Evolutionary conservation across 176 grass and related monocot species (phyloP), one percentile per base, ranked within the genome.

Genomic region (Areca catechu): DNA sequence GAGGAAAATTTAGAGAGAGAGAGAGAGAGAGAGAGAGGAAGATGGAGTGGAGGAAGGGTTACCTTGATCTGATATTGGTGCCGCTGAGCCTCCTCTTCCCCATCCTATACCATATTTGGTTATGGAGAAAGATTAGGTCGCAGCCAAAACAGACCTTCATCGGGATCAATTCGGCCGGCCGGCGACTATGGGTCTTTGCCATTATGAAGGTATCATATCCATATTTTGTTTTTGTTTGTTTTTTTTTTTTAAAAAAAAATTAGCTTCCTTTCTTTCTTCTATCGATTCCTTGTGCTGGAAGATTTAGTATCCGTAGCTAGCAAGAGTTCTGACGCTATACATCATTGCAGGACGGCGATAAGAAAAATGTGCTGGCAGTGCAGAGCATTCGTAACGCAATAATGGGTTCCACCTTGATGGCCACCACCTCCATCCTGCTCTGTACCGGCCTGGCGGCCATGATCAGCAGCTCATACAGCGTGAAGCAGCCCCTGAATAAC

Each of bases 361-460:
- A 92, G 84, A 85, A 98, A 47, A 89, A 67, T 24, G 83, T 98
- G 49, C 60, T 87, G 50, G 93, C 86, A 23, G 93, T 98, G 77
- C 93, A 98, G 66, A 88, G 84, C 10, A 19, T 98, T 4, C 75
- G 93, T 28, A 98, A 98, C 62, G 81, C 83, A 15, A 88, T 98
- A 71, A 98, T 98, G 93, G 93, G 93, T 3, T 85, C 83, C 7
- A 92, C 84, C 50, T 81, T 98, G 65, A 88, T 98, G 93, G 93
- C 69, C 15, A 98, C 93, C 17, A 88, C 93, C 15, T 78, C 84
- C 30, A 84, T 92, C 78, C 87, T 98, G 58, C 86, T 98, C 71
- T 80, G 83, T 87, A 84, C 93, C 34, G 87, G 84, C 24, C 80
- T 98, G 66, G 93, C 93, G 10, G 93, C 93, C 7, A 81, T 98